These are phyloP conservation scores for Suillus fuscotomentosus DNA, from an alignment of 768 basidiomycete species.

Conservation along the genomic window DNA sequence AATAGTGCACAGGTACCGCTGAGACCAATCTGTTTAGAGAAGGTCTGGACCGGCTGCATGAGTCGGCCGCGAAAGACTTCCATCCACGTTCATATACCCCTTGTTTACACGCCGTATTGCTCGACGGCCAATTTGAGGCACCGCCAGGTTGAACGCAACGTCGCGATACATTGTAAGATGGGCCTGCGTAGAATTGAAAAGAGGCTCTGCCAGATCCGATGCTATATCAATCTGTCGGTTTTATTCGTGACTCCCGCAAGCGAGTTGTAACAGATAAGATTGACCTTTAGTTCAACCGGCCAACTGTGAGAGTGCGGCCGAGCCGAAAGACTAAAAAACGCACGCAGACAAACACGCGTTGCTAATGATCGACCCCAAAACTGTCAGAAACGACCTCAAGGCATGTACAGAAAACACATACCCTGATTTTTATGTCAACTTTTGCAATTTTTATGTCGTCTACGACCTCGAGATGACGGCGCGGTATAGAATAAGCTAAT, in stretches of 20 bases:
- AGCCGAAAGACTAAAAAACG: neutral
- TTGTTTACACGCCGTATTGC: conserved; percentile 3
- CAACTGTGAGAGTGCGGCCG: neutral
- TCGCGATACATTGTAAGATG: neutral
- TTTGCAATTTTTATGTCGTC: conserved; percentile 11
- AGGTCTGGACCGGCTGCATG: conserved; percentile 1
- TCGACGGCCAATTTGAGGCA: neutral
- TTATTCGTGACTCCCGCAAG: neutral
- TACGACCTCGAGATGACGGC: neutral
- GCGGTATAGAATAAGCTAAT: neutral
- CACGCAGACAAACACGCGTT: conserved; percentile 9
- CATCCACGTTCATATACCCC: conserved; percentile 3
- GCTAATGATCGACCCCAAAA: conserved; percentile 27
- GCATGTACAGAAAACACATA: conserved; percentile 5
- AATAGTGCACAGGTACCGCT: neutral
- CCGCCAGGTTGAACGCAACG: neutral
- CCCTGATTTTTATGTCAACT: conserved; percentile 27
- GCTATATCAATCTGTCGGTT: neutral
- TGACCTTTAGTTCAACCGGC: neutral
- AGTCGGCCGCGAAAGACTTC: neutral
- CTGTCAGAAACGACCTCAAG: conserved; percentile 27
- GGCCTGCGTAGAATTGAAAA: neutral
- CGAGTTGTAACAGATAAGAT: neutral
- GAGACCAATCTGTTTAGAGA: neutral
- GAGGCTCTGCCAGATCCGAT: neutral